Evolutionary conservation across 805 yeast species (phyloP).

Genomic region (Candida koratica): DNA sequence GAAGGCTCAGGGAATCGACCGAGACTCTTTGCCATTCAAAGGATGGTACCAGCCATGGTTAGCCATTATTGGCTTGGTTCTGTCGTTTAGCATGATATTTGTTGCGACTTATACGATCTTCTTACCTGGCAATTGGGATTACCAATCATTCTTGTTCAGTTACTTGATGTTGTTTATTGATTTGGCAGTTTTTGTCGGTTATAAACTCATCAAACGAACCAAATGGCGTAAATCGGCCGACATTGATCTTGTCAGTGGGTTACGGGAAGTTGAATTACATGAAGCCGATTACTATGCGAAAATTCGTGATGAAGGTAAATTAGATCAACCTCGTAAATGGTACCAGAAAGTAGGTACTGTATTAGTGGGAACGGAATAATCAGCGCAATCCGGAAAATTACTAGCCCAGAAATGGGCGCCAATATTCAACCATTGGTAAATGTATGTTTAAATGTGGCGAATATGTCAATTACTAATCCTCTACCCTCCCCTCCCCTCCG

Average conservation of each 20-base stretch:
- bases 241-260: constrained; percentile 36
- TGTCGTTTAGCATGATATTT: constrained; percentile 31
- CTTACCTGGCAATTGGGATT: constrained; percentile 35
- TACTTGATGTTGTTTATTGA: constrained; percentile 43
- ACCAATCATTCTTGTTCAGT: constrained; percentile 40
- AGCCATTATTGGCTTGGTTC: constrained; percentile 26
- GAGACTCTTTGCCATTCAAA: constrained; percentile 31
- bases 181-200: constrained; percentile 29
- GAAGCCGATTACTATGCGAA: constrained; percentile 32
- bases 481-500: too few species aligned
- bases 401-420: too few species aligned
- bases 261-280: constrained; percentile 38
- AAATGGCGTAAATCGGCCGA: constrained; percentile 29
- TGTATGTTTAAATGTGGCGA: too few species aligned
- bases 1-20: constrained; percentile 36
- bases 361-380: constrained; percentile 5
- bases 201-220: constrained; percentile 38
- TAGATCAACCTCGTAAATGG: constrained; percentile 4
- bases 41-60: constrained; percentile 37
- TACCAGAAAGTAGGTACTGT: neutral
- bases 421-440: too few species aligned
- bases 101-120: constrained; percentile 38
- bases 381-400: too few species aligned
- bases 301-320: constrained; percentile 19
- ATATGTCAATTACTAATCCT: too few species aligned